Evolutionary conservation across 2,329 filamentous ascomycete species (phyloP), one percentile per base, ranked within the genome.

Genomic region (Fusarium nelsonii): DNA sequence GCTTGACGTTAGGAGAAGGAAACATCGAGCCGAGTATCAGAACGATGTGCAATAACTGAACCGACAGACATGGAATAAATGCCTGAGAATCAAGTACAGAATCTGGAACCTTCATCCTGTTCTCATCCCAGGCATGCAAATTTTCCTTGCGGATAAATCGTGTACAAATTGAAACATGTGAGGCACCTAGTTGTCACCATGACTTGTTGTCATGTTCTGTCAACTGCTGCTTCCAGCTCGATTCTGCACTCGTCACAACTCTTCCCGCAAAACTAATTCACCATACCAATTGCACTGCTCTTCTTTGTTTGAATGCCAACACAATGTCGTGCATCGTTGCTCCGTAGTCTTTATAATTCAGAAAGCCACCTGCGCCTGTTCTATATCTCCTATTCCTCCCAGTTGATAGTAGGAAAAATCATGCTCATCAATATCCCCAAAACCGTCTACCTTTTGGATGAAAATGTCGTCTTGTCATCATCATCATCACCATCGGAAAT

Each of bases 401-500:
- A 59, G 49, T 56, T 30, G 39, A 70, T 50, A 46, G 43, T 36
- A 67, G 43, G 45, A 45, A 60, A 61, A 53, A 41, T 46, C 37
- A 65, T 65, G 64, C 62, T 63, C 52, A 37, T 68, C 61, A 63
- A 64, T 26, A 58, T 40, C 46, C 43, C 50, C 57, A 63, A 23
- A 63, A 63, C 64, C 50, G 45, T 68, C 63, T 66, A 70, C 56
- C 51, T 63, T 57, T 58, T 65, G 58, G 64, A 67, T 64, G 60
- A 68, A 62, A 74, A 69, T 64, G 67, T 65, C 55, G 59, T 64
- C 51, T 51, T 71, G 65, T 72, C 63, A 59, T 74, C 70, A 73
- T 73, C 67, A 72, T 70, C 58, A 65, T 71, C 58, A 67, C 66
- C 54, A 52, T 69, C 48, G 16, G 37, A 56, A 57, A 57, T 23